Evolutionary conservation across 257 asterid species (phyloP).

Genomic region (Penstemon newberryi): DNA sequence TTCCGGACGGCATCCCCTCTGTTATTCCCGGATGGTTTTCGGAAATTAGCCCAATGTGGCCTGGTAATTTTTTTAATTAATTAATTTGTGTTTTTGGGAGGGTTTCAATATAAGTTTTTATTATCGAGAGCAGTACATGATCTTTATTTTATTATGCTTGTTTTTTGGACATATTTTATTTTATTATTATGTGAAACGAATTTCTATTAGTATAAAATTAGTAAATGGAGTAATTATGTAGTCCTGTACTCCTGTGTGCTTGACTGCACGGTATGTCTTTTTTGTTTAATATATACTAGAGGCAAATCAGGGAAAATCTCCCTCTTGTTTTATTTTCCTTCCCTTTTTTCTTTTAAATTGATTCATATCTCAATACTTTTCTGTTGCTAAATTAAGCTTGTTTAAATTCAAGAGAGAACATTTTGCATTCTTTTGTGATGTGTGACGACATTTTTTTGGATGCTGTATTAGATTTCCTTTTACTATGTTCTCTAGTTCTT

Average conservation of each 20-base stretch:
- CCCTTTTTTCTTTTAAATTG: background rate
- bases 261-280: slow-evolving; percentile 18
- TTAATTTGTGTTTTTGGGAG: background rate
- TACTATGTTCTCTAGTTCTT: background rate
- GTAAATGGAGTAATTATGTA: slow-evolving; percentile 1
- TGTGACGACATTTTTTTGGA: background rate
- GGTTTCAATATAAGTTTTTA: slow-evolving; percentile 7
- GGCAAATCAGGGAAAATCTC: background rate
- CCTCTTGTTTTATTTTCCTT: background rate
- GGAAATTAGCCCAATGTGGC: slow-evolving; percentile 97
- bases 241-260: slow-evolving; percentile 18
- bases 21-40: slow-evolving; percentile 95
- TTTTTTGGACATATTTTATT: background rate
- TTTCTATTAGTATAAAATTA: background rate
- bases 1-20: slow-evolving; percentile 50
- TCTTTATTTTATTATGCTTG: background rate
- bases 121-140: background rate
- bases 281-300: background rate
- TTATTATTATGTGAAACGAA: slow-evolving; percentile 8
- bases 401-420: background rate
- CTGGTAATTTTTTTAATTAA: slow-evolving; percentile 40
- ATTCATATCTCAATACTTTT: slow-evolving; percentile 8
- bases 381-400: background rate
- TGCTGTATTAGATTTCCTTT: slow-evolving; percentile 13
- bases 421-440: background rate